phyloP scores from a whole-genome alignment of 2,329 filamentous ascomycete genomes.

The Lachnellula occidentalis region DNA sequence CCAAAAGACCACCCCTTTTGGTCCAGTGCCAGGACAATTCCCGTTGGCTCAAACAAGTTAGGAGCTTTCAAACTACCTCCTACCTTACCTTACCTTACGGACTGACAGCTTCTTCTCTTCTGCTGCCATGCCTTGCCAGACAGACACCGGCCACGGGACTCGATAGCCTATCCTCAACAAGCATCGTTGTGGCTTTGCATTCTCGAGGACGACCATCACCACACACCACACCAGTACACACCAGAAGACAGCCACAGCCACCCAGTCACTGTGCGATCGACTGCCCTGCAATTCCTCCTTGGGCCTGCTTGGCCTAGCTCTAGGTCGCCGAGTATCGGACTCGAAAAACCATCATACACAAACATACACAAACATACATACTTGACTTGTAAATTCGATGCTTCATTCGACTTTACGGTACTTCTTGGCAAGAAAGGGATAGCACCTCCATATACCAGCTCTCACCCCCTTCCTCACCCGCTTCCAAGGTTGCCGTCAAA shows the following conservation, averaged over 20 bases:
- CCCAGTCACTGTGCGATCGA: background rate
- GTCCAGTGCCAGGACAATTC: background rate
- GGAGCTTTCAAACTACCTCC: background rate
- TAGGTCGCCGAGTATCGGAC: conserved; percentile 1
- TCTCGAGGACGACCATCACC: background rate
- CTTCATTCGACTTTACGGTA: background rate
- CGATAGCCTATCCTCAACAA: background rate
- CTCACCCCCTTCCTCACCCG: conserved; percentile 5
- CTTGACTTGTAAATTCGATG: background rate
- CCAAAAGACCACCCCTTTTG: background rate
- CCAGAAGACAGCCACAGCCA: background rate
- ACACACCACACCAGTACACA: background rate
- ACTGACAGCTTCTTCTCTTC: background rate
- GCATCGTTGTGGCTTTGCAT: background rate
- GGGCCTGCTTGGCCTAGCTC: conserved; percentile 1
- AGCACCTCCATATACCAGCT: conserved; percentile 5
- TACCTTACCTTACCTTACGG: background rate
- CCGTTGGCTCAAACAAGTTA: background rate
- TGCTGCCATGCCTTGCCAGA: background rate
- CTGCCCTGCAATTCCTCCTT: background rate
- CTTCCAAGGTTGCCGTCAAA: too few relatives aligned
- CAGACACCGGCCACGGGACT: background rate
- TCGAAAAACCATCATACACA: background rate
- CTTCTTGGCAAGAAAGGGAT: background rate
- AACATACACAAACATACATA: background rate